Percentiles rank a stretch among this genome's conserved stretches.
These are phyloP conservation scores for Thalassiosira livingstoniorum DNA, from an alignment of 352 stramenopile genomes.

Conservation along the genomic window DNA sequence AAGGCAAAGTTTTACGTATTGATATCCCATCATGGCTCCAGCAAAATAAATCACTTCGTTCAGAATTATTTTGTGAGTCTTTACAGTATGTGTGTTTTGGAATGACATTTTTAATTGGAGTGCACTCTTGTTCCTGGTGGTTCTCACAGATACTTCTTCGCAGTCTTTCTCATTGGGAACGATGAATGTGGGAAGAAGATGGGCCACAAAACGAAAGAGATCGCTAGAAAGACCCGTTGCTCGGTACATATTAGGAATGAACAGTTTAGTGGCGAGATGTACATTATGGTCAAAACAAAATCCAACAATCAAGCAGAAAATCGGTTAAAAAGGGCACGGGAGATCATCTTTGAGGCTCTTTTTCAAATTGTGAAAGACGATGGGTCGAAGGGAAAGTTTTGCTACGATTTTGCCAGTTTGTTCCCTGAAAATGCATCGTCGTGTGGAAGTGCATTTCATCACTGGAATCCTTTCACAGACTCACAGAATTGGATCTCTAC, in stretches of 20 bases:
- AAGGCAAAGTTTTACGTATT: no score
- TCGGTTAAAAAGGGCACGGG: background rate
- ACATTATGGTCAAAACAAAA: background rate
- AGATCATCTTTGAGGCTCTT: background rate
- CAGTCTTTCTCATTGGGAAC: background rate
- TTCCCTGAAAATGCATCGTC: background rate
- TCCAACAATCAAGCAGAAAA: background rate
- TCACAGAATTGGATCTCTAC: background rate
- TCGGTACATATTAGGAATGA: background rate
- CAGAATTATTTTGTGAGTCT: background rate
- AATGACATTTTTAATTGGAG: background rate
- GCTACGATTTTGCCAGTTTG: background rate
- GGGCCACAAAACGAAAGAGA: background rate
- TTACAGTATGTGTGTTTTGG: background rate
- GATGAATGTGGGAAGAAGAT: background rate
- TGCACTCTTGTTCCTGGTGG: background rate
- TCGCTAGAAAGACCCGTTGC: background rate
- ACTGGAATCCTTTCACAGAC: conserved; percentile 2
- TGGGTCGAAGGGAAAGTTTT: background rate
- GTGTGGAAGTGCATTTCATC: background rate
- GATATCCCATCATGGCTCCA: conserved; percentile 2
- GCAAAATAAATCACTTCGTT: background rate
- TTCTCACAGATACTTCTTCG: background rate
- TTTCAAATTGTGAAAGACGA: background rate
- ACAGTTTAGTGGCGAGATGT: background rate